Percentiles rank a stretch among this genome's conserved stretches.
Evolutionary conservation across 345 rosid genomes (phyloP).

Genomic region (Murraya koenigii): DNA sequence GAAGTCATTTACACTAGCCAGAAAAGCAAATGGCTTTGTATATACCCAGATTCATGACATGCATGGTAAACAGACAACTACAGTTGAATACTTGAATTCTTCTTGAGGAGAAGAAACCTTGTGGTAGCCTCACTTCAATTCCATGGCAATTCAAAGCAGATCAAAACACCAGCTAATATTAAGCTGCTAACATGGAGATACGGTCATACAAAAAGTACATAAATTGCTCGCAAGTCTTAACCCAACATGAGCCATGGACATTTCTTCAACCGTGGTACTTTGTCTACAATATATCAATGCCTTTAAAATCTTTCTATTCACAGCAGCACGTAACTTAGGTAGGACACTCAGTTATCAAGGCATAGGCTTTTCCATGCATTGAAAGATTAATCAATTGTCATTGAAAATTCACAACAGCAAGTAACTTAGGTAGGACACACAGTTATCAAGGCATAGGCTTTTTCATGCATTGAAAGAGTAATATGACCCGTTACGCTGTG

Average conservation of each 20-base stretch:
- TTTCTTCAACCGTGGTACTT: background rate
- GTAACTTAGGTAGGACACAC: background rate
- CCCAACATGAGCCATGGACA: background rate
- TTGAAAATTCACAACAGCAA: background rate
- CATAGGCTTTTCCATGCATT: background rate
- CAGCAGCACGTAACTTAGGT: background rate
- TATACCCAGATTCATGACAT: background rate
- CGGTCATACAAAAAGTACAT: background rate
- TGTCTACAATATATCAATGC: background rate
- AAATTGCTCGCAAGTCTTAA: background rate
- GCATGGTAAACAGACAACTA: background rate
- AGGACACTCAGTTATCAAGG: background rate
- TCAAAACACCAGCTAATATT: background rate
- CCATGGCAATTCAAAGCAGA: conserved; percentile 16
- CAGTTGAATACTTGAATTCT: background rate
- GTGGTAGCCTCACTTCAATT: background rate
- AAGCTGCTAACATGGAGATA: background rate
- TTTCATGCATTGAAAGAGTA: background rate
- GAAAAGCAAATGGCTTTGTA: background rate
- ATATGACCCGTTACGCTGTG: too few relatives aligned
- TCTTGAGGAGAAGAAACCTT: background rate
- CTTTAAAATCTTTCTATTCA: background rate
- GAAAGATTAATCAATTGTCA: background rate
- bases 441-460: background rate
- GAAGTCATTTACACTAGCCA: conserved; percentile 8